Percentiles rank a stretch among this genome's conserved stretches.
phyloP scores from a whole-genome alignment of 2,329 filamentous ascomycete species.

The Trichophyton rubrum region DNA sequence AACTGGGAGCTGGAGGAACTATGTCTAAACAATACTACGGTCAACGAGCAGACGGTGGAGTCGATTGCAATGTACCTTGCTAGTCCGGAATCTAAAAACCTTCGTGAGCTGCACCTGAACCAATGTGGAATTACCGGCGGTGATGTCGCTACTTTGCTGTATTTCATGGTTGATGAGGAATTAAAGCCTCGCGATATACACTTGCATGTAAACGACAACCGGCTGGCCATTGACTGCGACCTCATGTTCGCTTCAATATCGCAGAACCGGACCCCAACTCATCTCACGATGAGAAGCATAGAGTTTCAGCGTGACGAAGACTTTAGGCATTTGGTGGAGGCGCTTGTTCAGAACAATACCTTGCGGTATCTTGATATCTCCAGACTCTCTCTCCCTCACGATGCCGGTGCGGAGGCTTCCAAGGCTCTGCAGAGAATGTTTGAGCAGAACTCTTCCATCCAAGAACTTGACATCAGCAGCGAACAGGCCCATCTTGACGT shows the following conservation, averaged over 20 bases:
- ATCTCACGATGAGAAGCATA: constrained; percentile 54
- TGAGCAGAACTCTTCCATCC: constrained; percentile 52
- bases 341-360: constrained; percentile 50
- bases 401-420: constrained; percentile 56
- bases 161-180: constrained; percentile 45
- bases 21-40: constrained; percentile 48
- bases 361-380: constrained; percentile 56
- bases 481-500: constrained; percentile 60
- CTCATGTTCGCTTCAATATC: constrained; percentile 34
- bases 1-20: constrained; percentile 57
- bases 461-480: constrained; percentile 57
- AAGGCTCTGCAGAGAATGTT: constrained; percentile 52
- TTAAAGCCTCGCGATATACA: constrained; percentile 46
- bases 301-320: constrained; percentile 55
- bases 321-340: constrained; percentile 51
- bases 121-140: constrained; percentile 53
- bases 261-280: constrained; percentile 46
- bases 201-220: constrained; percentile 53
- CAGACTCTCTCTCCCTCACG: constrained; percentile 55
- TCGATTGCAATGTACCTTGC: constrained; percentile 52
- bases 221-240: constrained; percentile 33
- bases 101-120: constrained; percentile 52
- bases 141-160: constrained; percentile 53
- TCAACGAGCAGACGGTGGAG: constrained; percentile 53
- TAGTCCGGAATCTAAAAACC: constrained; percentile 46